Percentiles rank a stretch among this genome's conserved stretches.
Conservation (phyloP, 163 green algal genomes). For the Trebouxia gelatinosa region DNA sequence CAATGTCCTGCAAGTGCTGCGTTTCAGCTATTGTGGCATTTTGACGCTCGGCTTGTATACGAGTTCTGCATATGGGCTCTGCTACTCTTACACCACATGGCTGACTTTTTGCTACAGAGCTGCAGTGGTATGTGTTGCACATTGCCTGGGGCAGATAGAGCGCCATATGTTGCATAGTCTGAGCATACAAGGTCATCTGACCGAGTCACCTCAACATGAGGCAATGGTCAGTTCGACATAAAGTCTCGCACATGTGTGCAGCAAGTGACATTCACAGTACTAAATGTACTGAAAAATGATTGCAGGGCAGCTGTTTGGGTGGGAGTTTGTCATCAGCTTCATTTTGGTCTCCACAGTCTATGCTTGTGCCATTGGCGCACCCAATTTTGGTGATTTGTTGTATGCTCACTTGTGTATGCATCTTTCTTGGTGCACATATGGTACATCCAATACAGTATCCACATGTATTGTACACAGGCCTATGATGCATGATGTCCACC, state of each 20-base stretch:
- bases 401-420: too few relatives aligned
- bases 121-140: not conserved
- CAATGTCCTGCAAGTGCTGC: not conserved
- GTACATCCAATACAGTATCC: too few relatives aligned
- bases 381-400: constrained; percentile 34
- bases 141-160: too few relatives aligned
- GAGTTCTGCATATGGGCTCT: not conserved
- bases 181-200: too few relatives aligned
- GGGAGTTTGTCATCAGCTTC: constrained; percentile 19
- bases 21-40: not conserved
- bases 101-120: not conserved
- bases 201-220: too few relatives aligned
- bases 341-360: constrained; percentile 29
- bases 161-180: too few relatives aligned
- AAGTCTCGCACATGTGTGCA: not conserved
- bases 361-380: constrained; percentile 20
- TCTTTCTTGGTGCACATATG: too few relatives aligned
- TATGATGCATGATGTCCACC: too few relatives aligned
- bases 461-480: too few relatives aligned
- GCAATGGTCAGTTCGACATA: not conserved
- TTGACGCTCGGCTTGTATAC: not conserved
- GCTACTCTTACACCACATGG: too few relatives aligned
- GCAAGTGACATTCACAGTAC: too few relatives aligned
- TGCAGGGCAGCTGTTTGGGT: constrained; percentile 13
- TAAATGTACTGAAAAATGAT: not conserved